Base-by-base conservation (phyloP, 2,329 filamentous ascomycete genomes). In the Claviceps purpurea region DNA sequence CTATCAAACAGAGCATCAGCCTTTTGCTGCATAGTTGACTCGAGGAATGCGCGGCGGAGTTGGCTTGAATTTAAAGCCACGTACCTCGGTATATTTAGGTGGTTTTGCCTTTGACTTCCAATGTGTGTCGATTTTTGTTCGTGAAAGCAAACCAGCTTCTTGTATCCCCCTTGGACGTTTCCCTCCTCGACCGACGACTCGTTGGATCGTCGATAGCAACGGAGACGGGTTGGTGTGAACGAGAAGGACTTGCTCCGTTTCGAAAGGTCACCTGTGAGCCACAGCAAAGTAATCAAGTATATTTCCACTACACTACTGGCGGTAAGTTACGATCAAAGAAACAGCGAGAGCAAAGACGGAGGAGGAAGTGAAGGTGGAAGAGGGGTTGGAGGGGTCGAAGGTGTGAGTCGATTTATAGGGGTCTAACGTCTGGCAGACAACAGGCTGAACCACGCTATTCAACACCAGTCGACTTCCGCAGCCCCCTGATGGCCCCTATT, bases 261-360 rank as follows among this genome's bases (percentile, higher is more conserved):
- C 39, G 30, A 26, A 43, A 16, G 49, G 50, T 51, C 43, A 52
- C 50, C 46, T 51, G 43, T 40, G 42, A 43, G 47, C 26, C 26
- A 43, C 47, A 34, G 41, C 18, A 45, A 50, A n/a, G 22, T 34
- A 50, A 41, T 49, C 47, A 49, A 20, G 18, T 52, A 14, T 52
- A 50, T 54, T 52, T 56, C 50, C 34, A 49, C 52, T 56, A 56
- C 41, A 24, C 54, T 56, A 54, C 20, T 34, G 40, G 26, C 4
- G n/a, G 41, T 11, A 11, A 18, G 41, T 43, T 20, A 47, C 26
- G 18, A 22, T 16, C n/a, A 49, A 22, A 34, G 13, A 34, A 26
- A 51, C 22, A 20, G 52, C 24, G 8, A 43, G 22, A 24, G 49
- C 38, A 39, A 44, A 16, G 20, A 40, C 6, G 8, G 14, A 10